Percentiles rank a stretch among this genome's conserved stretches.
These are phyloP conservation scores for Russula sp. DNA, from an alignment of 768 basidiomycete species.

Conservation along the genomic window DNA sequence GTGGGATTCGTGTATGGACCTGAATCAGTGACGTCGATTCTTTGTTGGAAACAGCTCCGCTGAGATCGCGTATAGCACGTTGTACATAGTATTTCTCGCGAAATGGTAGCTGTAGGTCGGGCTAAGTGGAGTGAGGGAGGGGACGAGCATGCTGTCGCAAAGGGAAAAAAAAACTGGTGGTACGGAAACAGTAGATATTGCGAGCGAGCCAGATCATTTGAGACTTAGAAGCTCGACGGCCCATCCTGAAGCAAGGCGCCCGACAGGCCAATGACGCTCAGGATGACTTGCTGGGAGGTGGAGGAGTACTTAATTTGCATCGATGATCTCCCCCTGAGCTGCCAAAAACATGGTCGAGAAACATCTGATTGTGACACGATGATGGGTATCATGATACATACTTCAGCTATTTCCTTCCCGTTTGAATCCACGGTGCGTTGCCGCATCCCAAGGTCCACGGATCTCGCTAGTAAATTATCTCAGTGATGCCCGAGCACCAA, in stretches of 20 bases:
- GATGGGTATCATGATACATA: neutral
- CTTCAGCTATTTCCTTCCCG: neutral
- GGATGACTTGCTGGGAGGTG: conserved; percentile 42
- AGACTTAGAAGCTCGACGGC: conserved; percentile 46
- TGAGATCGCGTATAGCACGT: conserved; percentile 36
- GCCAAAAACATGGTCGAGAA: conserved; percentile 31
- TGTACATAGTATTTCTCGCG: conserved; percentile 49
- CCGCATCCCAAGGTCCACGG: conserved; percentile 87
- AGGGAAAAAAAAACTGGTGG: conserved; percentile 14
- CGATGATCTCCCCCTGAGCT: conserved; percentile 66
- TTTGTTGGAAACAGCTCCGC: conserved; percentile 52
- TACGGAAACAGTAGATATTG: conserved; percentile 39
- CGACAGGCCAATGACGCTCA: conserved; percentile 52
- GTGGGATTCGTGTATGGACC: conserved; percentile 44
- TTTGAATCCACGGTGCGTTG: conserved; percentile 43
- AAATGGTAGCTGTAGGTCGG: conserved; percentile 58
- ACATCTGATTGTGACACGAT: neutral
- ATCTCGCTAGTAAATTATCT: conserved; percentile 58
- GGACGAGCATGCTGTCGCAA: neutral
- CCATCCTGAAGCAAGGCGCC: conserved; percentile 49
- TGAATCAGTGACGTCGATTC: conserved; percentile 43
- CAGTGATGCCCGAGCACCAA: neutral
- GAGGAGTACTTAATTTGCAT: conserved; percentile 59
- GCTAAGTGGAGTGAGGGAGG: conserved; percentile 44
- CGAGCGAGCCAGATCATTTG: conserved; percentile 50